phyloP scores from a whole-genome alignment of 345 rosid species.

The Boechera retrofracta region DNA sequence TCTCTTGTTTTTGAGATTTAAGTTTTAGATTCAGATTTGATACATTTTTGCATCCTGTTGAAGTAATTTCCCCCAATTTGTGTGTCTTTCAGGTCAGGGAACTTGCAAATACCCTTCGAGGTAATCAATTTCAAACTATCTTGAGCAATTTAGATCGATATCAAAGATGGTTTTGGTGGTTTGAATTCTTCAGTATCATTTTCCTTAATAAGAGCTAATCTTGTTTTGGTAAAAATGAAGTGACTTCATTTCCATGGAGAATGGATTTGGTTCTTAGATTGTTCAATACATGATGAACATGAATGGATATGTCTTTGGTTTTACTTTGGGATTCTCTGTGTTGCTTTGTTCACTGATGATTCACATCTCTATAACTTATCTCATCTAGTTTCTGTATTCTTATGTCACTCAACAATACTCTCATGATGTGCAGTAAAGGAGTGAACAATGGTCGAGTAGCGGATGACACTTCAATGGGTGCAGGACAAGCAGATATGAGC shows the following conservation, averaged over 20 bases:
- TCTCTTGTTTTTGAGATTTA: not conserved
- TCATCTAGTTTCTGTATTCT: not conserved
- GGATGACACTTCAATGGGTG: slow-evolving; percentile 33
- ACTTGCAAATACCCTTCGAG: slow-evolving; percentile 46
- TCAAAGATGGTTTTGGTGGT: not conserved
- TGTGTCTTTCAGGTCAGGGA: slow-evolving; percentile 44
- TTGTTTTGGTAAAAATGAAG: slow-evolving; percentile 20
- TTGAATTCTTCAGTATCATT: not conserved
- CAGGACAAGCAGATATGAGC: slow-evolving; percentile 34
- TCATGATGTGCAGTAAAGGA: slow-evolving; percentile 33
- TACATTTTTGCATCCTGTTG: slow-evolving; percentile 15
- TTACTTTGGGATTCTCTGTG: not conserved
- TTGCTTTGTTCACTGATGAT: slow-evolving; percentile 11
- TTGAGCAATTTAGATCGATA: not conserved
- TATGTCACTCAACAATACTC: not conserved
- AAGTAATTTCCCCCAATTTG: slow-evolving; percentile 13
- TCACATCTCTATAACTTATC: not conserved
- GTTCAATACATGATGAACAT: not conserved
- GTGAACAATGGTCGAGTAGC: slow-evolving; percentile 39
- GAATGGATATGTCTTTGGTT: not conserved
- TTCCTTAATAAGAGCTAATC: not conserved
- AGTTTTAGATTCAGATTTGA: slow-evolving; percentile 21
- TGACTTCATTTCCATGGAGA: slow-evolving; percentile 9
- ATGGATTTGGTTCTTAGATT: slow-evolving; percentile 17
- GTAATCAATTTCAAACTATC: slow-evolving; percentile 14